These are phyloP conservation scores for Clitoria ternatea DNA, from an alignment of 306 rosid genomes.

Conservation along the genomic window DNA sequence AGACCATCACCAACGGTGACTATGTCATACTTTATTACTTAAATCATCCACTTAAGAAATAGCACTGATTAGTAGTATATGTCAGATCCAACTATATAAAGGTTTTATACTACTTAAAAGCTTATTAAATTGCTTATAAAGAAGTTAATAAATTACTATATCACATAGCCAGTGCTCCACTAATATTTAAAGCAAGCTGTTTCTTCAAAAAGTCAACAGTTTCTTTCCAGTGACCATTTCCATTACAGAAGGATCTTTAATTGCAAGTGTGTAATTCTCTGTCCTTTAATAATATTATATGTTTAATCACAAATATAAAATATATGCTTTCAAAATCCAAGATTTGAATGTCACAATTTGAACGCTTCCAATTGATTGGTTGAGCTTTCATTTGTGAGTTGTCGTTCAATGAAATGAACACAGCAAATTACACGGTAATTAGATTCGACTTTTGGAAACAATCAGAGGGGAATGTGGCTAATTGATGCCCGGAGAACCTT, in stretches of 20 bases:
- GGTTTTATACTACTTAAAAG: constrained; percentile 24
- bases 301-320: not conserved
- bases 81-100: constrained; percentile 36
- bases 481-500: constrained; percentile 28
- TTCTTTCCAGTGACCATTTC: constrained; percentile 23
- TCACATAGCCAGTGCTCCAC: constrained; percentile 41
- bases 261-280: not conserved
- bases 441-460: constrained; percentile 25
- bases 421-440: not conserved
- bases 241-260: not conserved
- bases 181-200: constrained; percentile 30
- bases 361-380: constrained; percentile 8
- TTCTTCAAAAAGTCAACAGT: constrained; percentile 25
- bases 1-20: constrained; percentile 18
- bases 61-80: constrained; percentile 14
- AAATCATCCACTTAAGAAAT: constrained; percentile 26
- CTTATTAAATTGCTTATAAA: constrained; percentile 20
- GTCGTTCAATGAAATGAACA: not conserved
- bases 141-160: constrained; percentile 25
- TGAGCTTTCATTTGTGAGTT: not conserved
- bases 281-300: not conserved
- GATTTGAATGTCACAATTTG: not conserved
- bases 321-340: not conserved
- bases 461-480: constrained; percentile 17
- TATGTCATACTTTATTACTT: constrained; percentile 28